Conservation (phyloP, 805 yeast species). For the Saccharomycopsis lassenensis region DNA sequence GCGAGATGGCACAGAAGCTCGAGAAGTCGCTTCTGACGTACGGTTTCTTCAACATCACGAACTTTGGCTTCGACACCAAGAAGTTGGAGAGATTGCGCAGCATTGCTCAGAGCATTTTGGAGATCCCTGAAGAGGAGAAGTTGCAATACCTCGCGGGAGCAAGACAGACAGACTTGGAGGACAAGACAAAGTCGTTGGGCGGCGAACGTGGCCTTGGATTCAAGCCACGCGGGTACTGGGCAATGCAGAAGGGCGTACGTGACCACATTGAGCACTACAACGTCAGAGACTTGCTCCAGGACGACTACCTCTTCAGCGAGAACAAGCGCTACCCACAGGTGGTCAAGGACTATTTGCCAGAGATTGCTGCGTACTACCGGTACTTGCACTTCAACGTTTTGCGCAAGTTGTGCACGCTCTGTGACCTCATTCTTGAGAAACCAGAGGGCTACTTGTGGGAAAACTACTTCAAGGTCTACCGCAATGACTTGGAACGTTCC, state of each 20-base stretch:
- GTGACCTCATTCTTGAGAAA: constrained; percentile 33
- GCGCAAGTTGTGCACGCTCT: constrained; percentile 27
- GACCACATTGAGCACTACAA: constrained; percentile 36
- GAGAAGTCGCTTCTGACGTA: constrained; percentile 31
- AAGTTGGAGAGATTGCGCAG: constrained; percentile 27
- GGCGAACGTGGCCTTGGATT: constrained; percentile 37
- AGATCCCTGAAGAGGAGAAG: constrained; percentile 31
- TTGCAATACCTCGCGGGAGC: constrained; percentile 31
- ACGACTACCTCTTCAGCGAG: constrained; percentile 22
- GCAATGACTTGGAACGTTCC: constrained; percentile 24
- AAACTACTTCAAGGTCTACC: constrained; percentile 26
- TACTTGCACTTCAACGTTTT: constrained; percentile 29
- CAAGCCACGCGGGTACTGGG: constrained; percentile 39
- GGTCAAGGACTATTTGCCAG: constrained; percentile 27
- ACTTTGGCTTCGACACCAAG: constrained; percentile 20
- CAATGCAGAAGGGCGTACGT: constrained; percentile 31
- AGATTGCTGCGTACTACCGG: constrained; percentile 30
- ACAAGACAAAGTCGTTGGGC: constrained; percentile 24
- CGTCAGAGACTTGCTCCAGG: constrained; percentile 29
- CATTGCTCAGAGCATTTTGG: constrained; percentile 30
- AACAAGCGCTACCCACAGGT: constrained; percentile 28
- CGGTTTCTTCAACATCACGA: constrained; percentile 28
- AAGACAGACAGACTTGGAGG: constrained; percentile 23
- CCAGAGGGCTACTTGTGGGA: constrained; percentile 34
- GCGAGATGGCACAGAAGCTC: constrained; percentile 27